Base-by-base conservation (phyloP, 495 filamentous ascomycete species). In the Talaromyces liani region DNA sequence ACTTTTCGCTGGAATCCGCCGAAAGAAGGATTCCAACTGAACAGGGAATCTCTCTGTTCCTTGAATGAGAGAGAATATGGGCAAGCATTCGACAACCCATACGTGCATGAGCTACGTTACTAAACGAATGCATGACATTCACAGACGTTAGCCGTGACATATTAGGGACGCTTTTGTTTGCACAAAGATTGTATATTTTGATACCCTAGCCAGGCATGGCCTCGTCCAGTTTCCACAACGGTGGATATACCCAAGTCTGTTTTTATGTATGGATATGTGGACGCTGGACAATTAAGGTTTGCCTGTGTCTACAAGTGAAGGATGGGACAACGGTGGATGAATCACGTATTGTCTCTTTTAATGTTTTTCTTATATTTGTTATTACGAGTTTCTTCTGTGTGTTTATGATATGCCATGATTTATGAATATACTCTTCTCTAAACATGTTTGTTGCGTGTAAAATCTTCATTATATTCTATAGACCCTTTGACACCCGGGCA, bases 1-100 rank as follows among this genome's bases (percentile, higher is more conserved):
- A 41, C 66, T 80, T 22, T 78, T 79, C 65, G 66, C 73, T 10
- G 75, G 75, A 20, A 75, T 79, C 68, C 76, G 78, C 63, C 72
- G 75, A 63, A 68, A 66, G 61, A 73, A 70, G 65, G 64, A 66
- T 49, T 53, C 69, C 62, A 61, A 77, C 65, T 73, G 73, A 74
- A 67, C 67, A 64, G 20, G 27, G 16, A 31, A 61, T 6, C 22
- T 47, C 22, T 47, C 41, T 56, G n/a, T 27, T 16, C 53, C 53
- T 29, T 12, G 53, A 56, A 4, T 31, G 6, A 6, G 20, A 27
- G 27, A 56, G 53, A 29, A 24, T 24, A 18, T 45, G 39, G 39
- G 39, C 39, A 39, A 60, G 14, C 31, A 31, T 20, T 41, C 3
- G 27, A 60, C n/a, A 36, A 41, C 10, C n/a, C 20, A 60, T 36